Evolutionary conservation across 257 asterid genomes (phyloP).

Genomic region (Verbascum thapsus): DNA sequence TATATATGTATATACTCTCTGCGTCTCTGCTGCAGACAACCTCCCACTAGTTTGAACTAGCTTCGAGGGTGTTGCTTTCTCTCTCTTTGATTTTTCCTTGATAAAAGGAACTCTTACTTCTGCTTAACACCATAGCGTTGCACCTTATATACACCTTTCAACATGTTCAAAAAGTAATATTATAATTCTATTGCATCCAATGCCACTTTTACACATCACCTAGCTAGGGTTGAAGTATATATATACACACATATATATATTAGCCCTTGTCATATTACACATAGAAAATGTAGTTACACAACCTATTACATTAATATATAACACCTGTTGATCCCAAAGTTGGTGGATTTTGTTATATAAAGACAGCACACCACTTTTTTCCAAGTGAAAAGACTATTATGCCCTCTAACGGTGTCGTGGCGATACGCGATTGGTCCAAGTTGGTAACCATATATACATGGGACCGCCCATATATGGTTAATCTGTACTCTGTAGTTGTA

Average conservation of each 20-base stretch:
- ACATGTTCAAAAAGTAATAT: slow-evolving; percentile 12
- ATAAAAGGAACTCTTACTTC: slow-evolving; percentile 19
- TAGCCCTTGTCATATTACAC: no score
- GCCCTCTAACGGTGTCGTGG: no score
- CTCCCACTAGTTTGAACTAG: slow-evolving; percentile 89
- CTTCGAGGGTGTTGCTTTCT: slow-evolving; percentile 73
- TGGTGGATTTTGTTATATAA: slow-evolving; percentile 29
- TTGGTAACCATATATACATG: not conserved
- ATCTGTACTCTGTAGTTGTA: no score
- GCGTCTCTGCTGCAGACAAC: slow-evolving; percentile 59
- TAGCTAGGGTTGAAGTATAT: no score
- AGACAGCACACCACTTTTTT: slow-evolving; percentile 42
- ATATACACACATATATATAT: no score
- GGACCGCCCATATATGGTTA: not conserved
- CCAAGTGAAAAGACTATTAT: slow-evolving; percentile 22
- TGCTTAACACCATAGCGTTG: not conserved
- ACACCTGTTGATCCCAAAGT: slow-evolving; percentile 37
- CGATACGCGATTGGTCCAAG: no score
- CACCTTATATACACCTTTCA: slow-evolving; percentile 35
- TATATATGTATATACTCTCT: no score
- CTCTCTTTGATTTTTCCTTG: slow-evolving; percentile 18
- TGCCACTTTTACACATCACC: slow-evolving; percentile 41
- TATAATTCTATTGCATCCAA: not conserved
- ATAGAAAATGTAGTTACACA: not conserved
- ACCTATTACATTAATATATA: not conserved